Evolutionary conservation across 2,329 filamentous ascomycete genomes (phyloP).

Genomic region (Clonostachys byssicola): DNA sequence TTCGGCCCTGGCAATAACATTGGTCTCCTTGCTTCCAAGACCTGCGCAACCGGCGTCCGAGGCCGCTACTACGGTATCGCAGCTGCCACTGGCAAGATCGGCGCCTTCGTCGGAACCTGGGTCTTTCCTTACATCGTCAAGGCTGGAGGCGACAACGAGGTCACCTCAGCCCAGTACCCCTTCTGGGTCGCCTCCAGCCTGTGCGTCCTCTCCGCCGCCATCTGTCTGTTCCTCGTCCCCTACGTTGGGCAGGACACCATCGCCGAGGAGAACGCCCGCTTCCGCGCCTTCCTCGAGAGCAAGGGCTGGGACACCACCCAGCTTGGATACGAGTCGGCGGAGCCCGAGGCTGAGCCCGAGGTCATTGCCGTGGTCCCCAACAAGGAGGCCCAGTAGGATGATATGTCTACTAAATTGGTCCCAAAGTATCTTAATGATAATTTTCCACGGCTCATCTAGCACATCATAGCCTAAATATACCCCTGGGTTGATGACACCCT

Average conservation of each 20-base stretch:
- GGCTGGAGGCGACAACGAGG: constrained; percentile 42
- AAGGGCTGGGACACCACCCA: constrained; percentile 72
- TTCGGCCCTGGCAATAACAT: constrained; percentile 90
- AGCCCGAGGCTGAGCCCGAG: constrained; percentile 5
- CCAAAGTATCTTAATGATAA: too few relatives aligned
- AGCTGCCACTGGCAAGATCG: constrained; percentile 70
- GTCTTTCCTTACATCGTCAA: constrained; percentile 72
- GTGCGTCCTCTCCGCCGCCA: constrained; percentile 67
- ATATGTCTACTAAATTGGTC: too few relatives aligned
- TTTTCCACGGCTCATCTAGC: too few relatives aligned
- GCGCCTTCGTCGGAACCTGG: constrained; percentile 82
- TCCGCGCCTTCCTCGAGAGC: constrained; percentile 66
- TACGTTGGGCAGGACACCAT: constrained; percentile 85
- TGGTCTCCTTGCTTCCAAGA: constrained; percentile 81
- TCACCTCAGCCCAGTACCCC: constrained; percentile 72
- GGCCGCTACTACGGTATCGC: constrained; percentile 70
- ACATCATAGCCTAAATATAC: too few relatives aligned
- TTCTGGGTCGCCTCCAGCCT: constrained; percentile 82
- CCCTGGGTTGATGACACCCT: too few relatives aligned
- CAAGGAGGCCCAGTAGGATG: not conserved
- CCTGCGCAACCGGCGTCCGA: constrained; percentile 81
- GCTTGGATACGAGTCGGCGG: constrained; percentile 36
- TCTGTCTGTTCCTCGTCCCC: constrained; percentile 62
- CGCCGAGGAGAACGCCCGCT: constrained; percentile 68
- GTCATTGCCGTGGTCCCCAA: not conserved